A percentile compares a stretch with the other conserved stretches of the same genome.
Conservation (phyloP, 371 early-diverging fungal species). For the Apophysomyces ossiformis region DNA sequence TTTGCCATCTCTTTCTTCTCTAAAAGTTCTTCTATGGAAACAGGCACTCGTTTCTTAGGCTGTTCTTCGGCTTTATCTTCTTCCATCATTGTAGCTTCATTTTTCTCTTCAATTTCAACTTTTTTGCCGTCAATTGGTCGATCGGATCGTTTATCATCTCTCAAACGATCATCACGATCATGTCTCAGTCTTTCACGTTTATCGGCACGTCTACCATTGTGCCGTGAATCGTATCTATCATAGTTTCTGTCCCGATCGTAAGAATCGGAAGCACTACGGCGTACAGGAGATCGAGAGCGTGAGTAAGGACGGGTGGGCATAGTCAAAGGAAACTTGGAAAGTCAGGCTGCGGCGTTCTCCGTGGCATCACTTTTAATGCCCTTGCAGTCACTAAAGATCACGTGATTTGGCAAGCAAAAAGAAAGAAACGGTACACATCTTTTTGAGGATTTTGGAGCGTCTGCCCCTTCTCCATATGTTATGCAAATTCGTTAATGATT, state of each 20-base stretch:
- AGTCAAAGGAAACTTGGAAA: too few species aligned
- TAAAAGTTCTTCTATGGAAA: constrained; percentile 80
- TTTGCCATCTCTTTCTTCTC: constrained; percentile 66
- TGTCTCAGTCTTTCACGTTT: constrained; percentile 23
- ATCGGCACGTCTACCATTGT: constrained; percentile 40
- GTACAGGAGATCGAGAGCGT: constrained; percentile 24
- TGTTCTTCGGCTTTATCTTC: constrained; percentile 23
- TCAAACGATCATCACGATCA: constrained; percentile 29
- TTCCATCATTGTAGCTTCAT: constrained; percentile 1
- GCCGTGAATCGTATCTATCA: constrained; percentile 28
- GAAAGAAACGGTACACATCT: background rate
- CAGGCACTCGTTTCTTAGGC: constrained; percentile 59
- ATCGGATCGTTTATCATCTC: constrained; percentile 21
- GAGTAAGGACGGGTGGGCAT: constrained; percentile 31
- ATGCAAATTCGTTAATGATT: too few species aligned
- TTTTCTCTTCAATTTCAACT: constrained; percentile 18
- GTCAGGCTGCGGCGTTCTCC: too few species aligned
- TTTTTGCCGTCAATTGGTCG: constrained; percentile 18
- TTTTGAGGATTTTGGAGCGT: too few species aligned
- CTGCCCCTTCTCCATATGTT: too few species aligned
- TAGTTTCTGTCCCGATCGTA: constrained; percentile 28
- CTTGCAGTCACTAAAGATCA: background rate
- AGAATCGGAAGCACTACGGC: constrained; percentile 25
- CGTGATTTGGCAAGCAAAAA: background rate
- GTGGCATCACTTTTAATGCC: too few species aligned